A percentile compares a stretch with the other conserved stretches of the same genome.
phyloP scores from a whole-genome alignment of 371 early-diverging fungal genomes.

The Haplosporangium sp. region DNA sequence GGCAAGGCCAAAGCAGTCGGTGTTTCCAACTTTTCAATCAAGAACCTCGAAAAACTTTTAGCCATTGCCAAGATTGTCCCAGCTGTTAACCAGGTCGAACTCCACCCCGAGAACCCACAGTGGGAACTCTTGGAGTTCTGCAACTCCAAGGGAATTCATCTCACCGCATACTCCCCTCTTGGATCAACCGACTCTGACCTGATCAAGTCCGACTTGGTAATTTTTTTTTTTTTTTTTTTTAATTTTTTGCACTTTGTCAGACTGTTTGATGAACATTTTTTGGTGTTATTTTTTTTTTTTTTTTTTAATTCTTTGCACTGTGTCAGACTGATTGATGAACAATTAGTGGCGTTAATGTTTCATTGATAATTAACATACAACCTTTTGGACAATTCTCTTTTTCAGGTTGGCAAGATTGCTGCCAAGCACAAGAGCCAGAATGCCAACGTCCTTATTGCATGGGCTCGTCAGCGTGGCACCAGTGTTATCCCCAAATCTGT shows the following conservation, averaged over 20 bases:
- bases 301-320: no score
- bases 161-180: conserved; percentile 91
- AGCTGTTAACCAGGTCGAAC: conserved; percentile 89
- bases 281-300: no score
- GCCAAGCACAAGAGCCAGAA: conserved; percentile 75
- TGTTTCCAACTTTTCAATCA: conserved; percentile 74
- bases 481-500: conserved; percentile 75
- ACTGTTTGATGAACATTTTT: not conserved
- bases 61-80: conserved; percentile 79
- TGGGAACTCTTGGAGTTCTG: conserved; percentile 78
- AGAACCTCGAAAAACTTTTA: conserved; percentile 77
- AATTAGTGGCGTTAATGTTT: not conserved
- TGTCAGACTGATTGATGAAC: no score
- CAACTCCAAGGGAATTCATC: conserved; percentile 71
- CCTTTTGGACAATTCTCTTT: no score
- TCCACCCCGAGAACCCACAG: conserved; percentile 91
- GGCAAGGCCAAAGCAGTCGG: conserved; percentile 74
- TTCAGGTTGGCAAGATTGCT: conserved; percentile 67
- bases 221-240: not conserved
- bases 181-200: conserved; percentile 58
- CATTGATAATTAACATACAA: no score
- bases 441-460: conserved; percentile 81
- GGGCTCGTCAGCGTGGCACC: conserved; percentile 79
- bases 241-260: no score
- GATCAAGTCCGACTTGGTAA: conserved; percentile 57